Base-by-base conservation (phyloP, 129 eudicot species). In the Erigeron canadensis region DNA sequence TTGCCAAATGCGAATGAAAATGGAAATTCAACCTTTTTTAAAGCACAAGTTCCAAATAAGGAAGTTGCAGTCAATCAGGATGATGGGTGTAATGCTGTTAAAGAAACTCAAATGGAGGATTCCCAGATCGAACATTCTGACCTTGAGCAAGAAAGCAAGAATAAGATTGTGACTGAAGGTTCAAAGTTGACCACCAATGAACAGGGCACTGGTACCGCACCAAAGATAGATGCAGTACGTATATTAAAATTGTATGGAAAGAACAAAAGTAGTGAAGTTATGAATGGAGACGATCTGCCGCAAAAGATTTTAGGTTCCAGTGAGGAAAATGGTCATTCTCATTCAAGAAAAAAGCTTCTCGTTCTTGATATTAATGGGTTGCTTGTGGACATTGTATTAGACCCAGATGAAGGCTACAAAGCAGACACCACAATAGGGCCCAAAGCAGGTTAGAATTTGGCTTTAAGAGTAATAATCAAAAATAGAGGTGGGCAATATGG, bases 321-420 rank as follows among this genome's bases (percentile, higher is more conserved):
- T n/a, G 48, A 77, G 59, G 61, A 55, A 51, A 71, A 67, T 46
- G 46, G 82, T 40, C 40, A 9, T 70, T 60, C 72, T 67, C 17
- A 55, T 72, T 21, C 64, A 4, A 74, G 63, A 63, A 86, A 72
- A 81, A 92, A 92, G 79, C 98, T 92, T 86, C 95, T 92, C 65
- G 88, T 92, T 57, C 98, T 92, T 75, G 98, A 92, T 76, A 57
- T 92, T 34, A 92, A 92, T 78, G 98, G 98, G 22, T 79, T 92
- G 67, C 83, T 92, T 77, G 95, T 82, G 22, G 88, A 92, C 67
- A 84, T 92, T 70, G 88, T 84, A 71, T 57, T 82, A 6, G 44
- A 66, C 65, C 87, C 81, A 23, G 69, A 85, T 65, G 79, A 80
- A 12, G 65, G 46, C 12, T 83, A 72, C 57, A 73, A 71, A 66